Percentiles rank a stretch among this genome's conserved stretches.
Conservation (phyloP, 108 stramenopile species). For the Pseudonitzschia pungens region DNA sequence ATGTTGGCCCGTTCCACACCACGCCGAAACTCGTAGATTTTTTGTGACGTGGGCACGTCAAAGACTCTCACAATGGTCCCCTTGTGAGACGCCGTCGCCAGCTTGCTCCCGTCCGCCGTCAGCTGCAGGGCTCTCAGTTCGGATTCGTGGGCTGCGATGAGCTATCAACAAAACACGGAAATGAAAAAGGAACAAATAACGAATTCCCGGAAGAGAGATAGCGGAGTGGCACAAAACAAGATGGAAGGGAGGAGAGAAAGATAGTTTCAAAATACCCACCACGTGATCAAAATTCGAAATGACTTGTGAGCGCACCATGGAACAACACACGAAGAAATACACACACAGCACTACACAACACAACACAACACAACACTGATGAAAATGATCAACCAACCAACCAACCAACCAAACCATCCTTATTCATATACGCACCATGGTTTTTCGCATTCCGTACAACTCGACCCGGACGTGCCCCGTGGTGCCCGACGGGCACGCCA, state of each 20-base stretch:
- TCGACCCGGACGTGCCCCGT: slow-evolving; percentile 95
- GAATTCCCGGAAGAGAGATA: no score
- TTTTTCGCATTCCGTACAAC: slow-evolving; percentile 89
- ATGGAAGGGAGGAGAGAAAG: no score
- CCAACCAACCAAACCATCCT: background rate
- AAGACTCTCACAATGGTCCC: slow-evolving; percentile 96
- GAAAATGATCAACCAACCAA: no score
- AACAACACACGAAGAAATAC: no score
- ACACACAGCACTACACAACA: no score
- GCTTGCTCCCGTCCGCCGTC: slow-evolving; percentile 81
- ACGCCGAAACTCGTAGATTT: slow-evolving; percentile 87
- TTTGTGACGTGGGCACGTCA: slow-evolving; percentile 70
- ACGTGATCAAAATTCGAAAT: background rate
- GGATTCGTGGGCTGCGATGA: slow-evolving; percentile 95
- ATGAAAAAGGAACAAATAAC: background rate
- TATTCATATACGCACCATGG: slow-evolving; percentile 47
- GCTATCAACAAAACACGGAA: slow-evolving; percentile 6
- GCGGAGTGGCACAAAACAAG: no score
- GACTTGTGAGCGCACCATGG: background rate
- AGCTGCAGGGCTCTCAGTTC: slow-evolving; percentile 82
- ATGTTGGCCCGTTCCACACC: slow-evolving; percentile 94
- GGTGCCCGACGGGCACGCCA: slow-evolving; percentile 92
- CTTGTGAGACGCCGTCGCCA: slow-evolving; percentile 92
- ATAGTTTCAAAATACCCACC: background rate
- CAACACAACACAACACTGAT: no score